A percentile compares a stretch with the other conserved stretches of the same genome.
Evolutionary conservation across 73 alveolate species (phyloP).

Genomic region (Tetrahymena malaccensis): DNA sequence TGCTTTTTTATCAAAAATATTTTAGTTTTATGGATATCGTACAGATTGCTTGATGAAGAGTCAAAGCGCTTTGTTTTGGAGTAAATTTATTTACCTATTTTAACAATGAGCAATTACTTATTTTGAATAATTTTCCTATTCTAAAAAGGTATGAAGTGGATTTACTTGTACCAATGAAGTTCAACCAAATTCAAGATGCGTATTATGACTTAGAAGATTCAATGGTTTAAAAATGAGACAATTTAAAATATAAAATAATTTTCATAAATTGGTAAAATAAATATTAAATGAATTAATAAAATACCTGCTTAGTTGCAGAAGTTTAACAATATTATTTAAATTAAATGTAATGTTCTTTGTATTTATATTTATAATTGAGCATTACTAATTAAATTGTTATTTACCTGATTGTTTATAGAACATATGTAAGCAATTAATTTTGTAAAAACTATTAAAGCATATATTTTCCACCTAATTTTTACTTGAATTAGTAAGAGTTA

Average conservation of each 20-base stretch:
- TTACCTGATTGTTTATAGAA: background rate
- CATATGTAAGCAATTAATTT: background rate
- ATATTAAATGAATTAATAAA: too few species aligned
- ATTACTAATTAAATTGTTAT: too few species aligned
- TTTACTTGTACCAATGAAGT: background rate
- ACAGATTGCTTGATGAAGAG: background rate
- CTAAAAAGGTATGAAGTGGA: background rate
- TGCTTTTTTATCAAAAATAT: background rate
- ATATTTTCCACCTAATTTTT: too few species aligned
- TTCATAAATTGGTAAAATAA: background rate
- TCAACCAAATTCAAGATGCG: background rate
- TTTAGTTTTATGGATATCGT: background rate
- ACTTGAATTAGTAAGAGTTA: background rate
- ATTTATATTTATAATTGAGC: too few species aligned
- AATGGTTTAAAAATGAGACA: background rate
- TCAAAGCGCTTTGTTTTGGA: background rate
- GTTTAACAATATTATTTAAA: background rate
- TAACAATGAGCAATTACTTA: background rate
- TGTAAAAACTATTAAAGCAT: background rate
- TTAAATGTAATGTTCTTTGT: background rate
- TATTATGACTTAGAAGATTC: background rate
- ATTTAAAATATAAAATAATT: background rate
- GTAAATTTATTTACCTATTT: too few species aligned
- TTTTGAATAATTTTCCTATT: background rate
- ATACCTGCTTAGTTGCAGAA: background rate